These are phyloP conservation scores for Fraxinus albicans DNA, from an alignment of 305 asterid species.

Conservation along the genomic window DNA sequence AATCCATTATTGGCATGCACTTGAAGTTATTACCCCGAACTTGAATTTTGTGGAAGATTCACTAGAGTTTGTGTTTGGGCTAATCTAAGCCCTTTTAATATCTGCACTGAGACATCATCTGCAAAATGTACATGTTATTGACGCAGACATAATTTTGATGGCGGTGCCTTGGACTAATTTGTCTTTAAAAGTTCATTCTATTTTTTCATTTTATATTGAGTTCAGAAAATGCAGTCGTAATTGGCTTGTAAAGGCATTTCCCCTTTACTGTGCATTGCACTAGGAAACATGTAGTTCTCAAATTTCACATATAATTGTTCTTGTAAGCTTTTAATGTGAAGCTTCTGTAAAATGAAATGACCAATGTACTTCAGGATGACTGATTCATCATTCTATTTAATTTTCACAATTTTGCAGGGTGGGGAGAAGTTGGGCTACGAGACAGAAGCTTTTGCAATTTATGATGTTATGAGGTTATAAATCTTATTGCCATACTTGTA, in stretches of 20 bases:
- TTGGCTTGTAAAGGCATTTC: not conserved
- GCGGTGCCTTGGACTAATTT: not conserved
- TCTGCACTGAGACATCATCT: not conserved
- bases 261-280: not conserved
- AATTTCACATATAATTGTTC: not conserved
- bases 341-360: not conserved
- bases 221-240: not conserved
- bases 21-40: not conserved
- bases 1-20: not conserved
- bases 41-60: not conserved
- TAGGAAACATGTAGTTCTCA: not conserved
- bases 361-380: no score
- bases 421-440: constrained; percentile 90
- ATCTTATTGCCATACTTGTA: not conserved
- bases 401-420: constrained; percentile 49
- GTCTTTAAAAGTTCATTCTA: not conserved
- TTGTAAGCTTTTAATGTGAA: not conserved
- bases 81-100: no score
- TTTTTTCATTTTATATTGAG: not conserved
- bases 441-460: constrained; percentile 88
- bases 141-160: not conserved
- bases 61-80: not conserved
- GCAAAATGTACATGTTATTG: not conserved
- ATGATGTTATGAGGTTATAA: constrained; percentile 84
- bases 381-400: no score